Conservation (phyloP, 2,329 filamentous ascomycete species). For the Penicillium sp. region DNA sequence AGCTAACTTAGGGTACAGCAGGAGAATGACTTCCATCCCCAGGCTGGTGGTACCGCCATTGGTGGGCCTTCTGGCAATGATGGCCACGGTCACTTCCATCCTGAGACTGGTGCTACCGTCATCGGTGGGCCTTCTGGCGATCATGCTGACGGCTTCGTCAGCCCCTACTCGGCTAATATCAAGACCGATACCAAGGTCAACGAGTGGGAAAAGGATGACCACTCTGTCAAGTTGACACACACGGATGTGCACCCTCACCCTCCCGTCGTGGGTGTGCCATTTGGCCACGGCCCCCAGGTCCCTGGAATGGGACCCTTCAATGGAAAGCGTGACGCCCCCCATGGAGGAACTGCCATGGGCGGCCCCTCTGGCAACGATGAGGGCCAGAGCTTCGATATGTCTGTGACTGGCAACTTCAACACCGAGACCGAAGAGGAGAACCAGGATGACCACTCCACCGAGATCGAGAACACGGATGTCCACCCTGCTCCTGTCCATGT, state of each 20-base stretch:
- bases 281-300: slow-evolving; percentile 1
- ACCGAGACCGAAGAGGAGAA: slow-evolving; percentile 17
- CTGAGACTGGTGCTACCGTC: neutral
- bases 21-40: slow-evolving; percentile 2
- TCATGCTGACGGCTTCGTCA: slow-evolving; percentile 13
- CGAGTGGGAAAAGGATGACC: slow-evolving; percentile 19
- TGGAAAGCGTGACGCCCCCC: slow-evolving; percentile 11
- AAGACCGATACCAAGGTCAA: slow-evolving; percentile 15
- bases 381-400: slow-evolving; percentile 22
- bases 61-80: slow-evolving; percentile 4
- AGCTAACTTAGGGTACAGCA: slow-evolving; percentile 3
- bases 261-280: neutral
- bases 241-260: slow-evolving; percentile 10
- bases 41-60: slow-evolving; percentile 15
- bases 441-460: slow-evolving; percentile 20
- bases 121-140: slow-evolving; percentile 23
- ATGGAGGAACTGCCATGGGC: slow-evolving; percentile 17
- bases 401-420: slow-evolving; percentile 16
- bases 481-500: slow-evolving; percentile 1
- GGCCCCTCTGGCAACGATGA: slow-evolving; percentile 23
- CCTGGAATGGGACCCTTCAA: slow-evolving; percentile 16
- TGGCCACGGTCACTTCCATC: too few species aligned
- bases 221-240: slow-evolving; percentile 20
- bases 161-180: slow-evolving; percentile 9
- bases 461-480: slow-evolving; percentile 16